Evolutionary conservation across 2,329 filamentous ascomycete genomes (phyloP), one percentile per base, ranked within the genome.

Genomic region (Aspergillus sclerotialis): DNA sequence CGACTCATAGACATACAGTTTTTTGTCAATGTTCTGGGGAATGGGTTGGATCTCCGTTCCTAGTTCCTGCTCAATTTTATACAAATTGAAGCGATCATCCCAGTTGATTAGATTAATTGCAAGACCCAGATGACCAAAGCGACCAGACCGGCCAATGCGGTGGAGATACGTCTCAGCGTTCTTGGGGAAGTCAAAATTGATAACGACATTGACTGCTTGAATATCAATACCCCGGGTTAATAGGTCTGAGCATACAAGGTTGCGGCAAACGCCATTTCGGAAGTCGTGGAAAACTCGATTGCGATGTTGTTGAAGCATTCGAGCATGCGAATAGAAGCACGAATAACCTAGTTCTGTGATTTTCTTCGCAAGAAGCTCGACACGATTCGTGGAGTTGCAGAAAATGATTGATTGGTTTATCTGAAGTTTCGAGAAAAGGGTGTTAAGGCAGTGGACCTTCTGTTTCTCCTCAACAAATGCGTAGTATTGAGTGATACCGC

Each of bases 321-420:
- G 88, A 33, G 92, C 92, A 63, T 98, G 92, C 49, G 90, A 96
- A 70, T 98, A 98, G 70, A 96, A 98, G 70, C 92, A 98, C 1
- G 92, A 98, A 67, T 98, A 98, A 46, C 92, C 92, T 46, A 98
- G 78, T 63, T 98, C 93, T 30, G 93, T 98, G 56, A 98, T 98
- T 67, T 98, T 98, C 75, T 98, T 98, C 32, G 92, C 92, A 16
- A 98, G 77, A 34, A 98, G 75, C 66, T 98, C 92, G 41, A 98
- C 92, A 46, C 92, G 86, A 64, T 96, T 96, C 35, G 92, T 98
- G 26, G 92, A 98, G 67, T 98, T 98, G 70, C 92, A 98, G 71
- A 98, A 98, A 61, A 98, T 98, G 69, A 98, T 98, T 43, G 93
- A 98, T 70, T 98, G 92, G 68, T 98, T 98, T 69, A 98, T 98